phyloP scores from a whole-genome alignment of 177 flowering plant genomes.

The Vitis hybrid region DNA sequence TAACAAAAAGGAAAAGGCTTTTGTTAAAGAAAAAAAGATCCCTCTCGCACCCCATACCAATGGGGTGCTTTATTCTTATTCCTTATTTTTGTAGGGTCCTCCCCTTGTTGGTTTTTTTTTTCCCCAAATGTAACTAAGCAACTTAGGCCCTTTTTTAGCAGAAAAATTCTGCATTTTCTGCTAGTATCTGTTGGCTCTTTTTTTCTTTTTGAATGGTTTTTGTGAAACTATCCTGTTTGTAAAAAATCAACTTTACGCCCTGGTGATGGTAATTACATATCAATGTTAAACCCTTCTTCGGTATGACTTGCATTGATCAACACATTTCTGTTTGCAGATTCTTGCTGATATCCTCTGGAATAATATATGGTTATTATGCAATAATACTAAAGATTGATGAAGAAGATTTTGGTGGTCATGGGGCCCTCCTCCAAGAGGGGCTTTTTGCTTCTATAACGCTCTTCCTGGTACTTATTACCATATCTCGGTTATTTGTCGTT shows the following conservation, averaged over 20 bases:
- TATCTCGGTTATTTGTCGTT: too few relatives aligned
- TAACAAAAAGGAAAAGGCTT: too few relatives aligned
- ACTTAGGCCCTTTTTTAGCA: not conserved
- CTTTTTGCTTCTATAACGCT: constrained; percentile 90
- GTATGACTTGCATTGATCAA: not conserved
- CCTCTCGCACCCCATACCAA: too few relatives aligned
- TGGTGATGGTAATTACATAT: too few relatives aligned
- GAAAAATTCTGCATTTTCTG: not conserved
- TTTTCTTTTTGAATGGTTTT: not conserved
- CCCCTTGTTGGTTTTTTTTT: too few relatives aligned
- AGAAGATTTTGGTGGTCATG: constrained; percentile 99
- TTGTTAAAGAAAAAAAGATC: too few relatives aligned
- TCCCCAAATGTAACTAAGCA: too few relatives aligned
- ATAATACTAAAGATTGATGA: constrained; percentile 83
- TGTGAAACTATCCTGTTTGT: not conserved
- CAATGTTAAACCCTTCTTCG: not conserved
- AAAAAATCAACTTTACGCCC: not conserved
- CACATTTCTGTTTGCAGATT: constrained; percentile 51
- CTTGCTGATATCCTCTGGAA: constrained; percentile 62
- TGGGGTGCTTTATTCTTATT: too few relatives aligned
- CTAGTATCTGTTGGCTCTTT: not conserved
- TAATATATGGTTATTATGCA: constrained; percentile 82
- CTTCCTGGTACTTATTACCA: constrained; percentile 65
- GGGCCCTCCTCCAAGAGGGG: constrained; percentile 93
- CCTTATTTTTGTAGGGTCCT: too few relatives aligned